Evolutionary conservation across 202 grass and related monocot species (phyloP).

Genomic region (Alloteropsis angusta): DNA sequence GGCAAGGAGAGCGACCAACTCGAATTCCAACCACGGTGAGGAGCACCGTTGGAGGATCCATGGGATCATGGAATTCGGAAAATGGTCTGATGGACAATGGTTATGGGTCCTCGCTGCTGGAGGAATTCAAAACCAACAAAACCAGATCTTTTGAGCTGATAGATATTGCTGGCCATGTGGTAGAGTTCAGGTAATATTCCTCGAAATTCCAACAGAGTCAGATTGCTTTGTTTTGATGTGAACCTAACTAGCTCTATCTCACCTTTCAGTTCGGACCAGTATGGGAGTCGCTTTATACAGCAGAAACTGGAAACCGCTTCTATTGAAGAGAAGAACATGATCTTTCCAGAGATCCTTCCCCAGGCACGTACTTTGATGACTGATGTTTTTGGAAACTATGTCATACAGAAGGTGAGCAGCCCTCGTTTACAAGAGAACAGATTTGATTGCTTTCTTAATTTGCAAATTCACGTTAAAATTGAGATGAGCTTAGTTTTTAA

Average conservation of each 20-base stretch:
- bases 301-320: conserved; percentile 89
- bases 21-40: conserved; percentile 37
- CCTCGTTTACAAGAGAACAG: not conserved
- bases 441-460: conserved; percentile 3
- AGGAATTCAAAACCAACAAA: conserved; percentile 98
- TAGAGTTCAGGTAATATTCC: conserved; percentile 86
- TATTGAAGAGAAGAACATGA: conserved; percentile 76
- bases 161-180: conserved; percentile 82
- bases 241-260: not conserved
- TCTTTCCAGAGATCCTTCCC: conserved; percentile 95
- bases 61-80: conserved; percentile 45
- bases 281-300: conserved; percentile 97
- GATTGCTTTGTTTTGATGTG: conserved; percentile 5
- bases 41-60: conserved; percentile 35
- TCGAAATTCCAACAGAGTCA: not conserved
- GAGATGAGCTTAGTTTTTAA: not conserved
- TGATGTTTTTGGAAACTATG: conserved; percentile 99
- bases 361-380: conserved; percentile 84
- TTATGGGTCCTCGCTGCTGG: conserved; percentile 67
- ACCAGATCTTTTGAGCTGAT: conserved; percentile 72
- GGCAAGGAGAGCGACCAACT: conserved; percentile 56
- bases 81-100: conserved; percentile 52
- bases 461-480: not conserved
- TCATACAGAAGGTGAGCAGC: conserved; percentile 83
- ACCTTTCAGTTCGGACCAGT: conserved; percentile 78